Evolutionary conservation across 140 eudicot species (phyloP).

Genomic region (Stevia rebaudiana): DNA sequence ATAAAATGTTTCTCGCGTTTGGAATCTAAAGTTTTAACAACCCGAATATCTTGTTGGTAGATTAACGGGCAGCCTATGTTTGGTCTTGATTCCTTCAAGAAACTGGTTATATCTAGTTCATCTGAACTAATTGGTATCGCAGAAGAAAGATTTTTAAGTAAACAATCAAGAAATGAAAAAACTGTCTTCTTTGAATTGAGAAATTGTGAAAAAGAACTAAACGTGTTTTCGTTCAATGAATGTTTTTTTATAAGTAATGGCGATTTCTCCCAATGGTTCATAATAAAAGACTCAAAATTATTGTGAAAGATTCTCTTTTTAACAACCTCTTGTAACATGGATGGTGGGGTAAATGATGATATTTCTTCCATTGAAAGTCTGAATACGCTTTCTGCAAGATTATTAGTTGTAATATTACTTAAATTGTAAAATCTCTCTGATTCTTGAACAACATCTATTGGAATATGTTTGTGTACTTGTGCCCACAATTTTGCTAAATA

Average conservation of each 20-base stretch:
- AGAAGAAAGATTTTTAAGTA: slow-evolving; percentile 47
- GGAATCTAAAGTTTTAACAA: slow-evolving; percentile 43
- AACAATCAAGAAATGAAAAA: slow-evolving; percentile 37
- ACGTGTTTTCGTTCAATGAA: slow-evolving; percentile 22
- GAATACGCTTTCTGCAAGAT: slow-evolving; percentile 62
- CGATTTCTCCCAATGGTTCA: slow-evolving; percentile 62
- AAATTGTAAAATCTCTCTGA: slow-evolving; percentile 7
- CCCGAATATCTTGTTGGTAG: slow-evolving; percentile 76
- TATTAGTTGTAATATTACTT: slow-evolving; percentile 47
- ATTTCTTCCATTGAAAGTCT: slow-evolving; percentile 49
- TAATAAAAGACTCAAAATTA: slow-evolving; percentile 41
- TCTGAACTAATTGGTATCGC: slow-evolving; percentile 63
- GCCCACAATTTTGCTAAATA: slow-evolving; percentile 45
- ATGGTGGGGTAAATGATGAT: slow-evolving; percentile 4
- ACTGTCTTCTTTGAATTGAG: slow-evolving; percentile 31
- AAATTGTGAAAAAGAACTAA: slow-evolving; percentile 35
- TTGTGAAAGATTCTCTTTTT: slow-evolving; percentile 41
- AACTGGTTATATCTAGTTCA: slow-evolving; percentile 49
- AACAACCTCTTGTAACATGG: slow-evolving; percentile 30
- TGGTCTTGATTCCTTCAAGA: slow-evolving; percentile 43
- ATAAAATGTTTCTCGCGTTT: slow-evolving; percentile 51
- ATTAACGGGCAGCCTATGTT: slow-evolving; percentile 55
- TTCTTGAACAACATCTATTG: slow-evolving; percentile 18
- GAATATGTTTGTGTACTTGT: slow-evolving; percentile 34
- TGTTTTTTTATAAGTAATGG: slow-evolving; percentile 47